These are phyloP conservation scores for Albizia julibrissin DNA, from an alignment of 306 rosid species.

Conservation along the genomic window DNA sequence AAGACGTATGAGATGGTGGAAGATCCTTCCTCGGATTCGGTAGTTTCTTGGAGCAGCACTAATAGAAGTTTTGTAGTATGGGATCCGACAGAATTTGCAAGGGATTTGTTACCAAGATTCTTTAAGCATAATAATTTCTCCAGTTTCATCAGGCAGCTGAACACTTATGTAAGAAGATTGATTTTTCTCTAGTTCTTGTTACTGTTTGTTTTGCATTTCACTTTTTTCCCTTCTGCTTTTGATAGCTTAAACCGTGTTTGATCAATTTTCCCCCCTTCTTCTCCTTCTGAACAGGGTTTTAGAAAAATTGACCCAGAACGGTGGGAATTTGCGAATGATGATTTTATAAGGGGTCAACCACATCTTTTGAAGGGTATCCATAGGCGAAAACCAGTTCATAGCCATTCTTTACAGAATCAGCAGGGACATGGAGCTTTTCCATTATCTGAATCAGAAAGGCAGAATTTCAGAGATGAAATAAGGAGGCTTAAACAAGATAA, in stretches of 20 bases:
- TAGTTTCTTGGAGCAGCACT: constrained; percentile 76
- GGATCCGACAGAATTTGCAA: constrained; percentile 83
- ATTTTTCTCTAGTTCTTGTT: constrained; percentile 11
- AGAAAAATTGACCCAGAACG: constrained; percentile 88
- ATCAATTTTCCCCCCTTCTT: background rate
- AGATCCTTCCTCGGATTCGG: constrained; percentile 64
- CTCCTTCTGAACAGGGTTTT: constrained; percentile 64
- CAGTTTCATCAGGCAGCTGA: constrained; percentile 94
- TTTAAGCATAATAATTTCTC: constrained; percentile 97
- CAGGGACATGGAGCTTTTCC: constrained; percentile 55
- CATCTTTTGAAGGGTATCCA: constrained; percentile 82
- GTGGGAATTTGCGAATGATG: constrained; percentile 95
- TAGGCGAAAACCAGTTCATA: constrained; percentile 92
- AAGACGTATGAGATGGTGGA: constrained; percentile 98
- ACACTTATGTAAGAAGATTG: constrained; percentile 77
- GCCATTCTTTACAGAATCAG: constrained; percentile 83
- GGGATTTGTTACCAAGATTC: constrained; percentile 77
- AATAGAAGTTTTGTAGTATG: constrained; percentile 78
- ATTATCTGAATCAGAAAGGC: constrained; percentile 66
- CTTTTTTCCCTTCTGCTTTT: constrained; percentile 4
- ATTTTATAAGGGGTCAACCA: constrained; percentile 82
- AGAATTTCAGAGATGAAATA: constrained; percentile 57
- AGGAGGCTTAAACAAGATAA: constrained; percentile 68
- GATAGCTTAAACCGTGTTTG: constrained; percentile 29
- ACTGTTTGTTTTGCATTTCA: constrained; percentile 10